phyloP scores from a whole-genome alignment of 2,329 filamentous ascomycete species.

The Bisporella sp. region DNA sequence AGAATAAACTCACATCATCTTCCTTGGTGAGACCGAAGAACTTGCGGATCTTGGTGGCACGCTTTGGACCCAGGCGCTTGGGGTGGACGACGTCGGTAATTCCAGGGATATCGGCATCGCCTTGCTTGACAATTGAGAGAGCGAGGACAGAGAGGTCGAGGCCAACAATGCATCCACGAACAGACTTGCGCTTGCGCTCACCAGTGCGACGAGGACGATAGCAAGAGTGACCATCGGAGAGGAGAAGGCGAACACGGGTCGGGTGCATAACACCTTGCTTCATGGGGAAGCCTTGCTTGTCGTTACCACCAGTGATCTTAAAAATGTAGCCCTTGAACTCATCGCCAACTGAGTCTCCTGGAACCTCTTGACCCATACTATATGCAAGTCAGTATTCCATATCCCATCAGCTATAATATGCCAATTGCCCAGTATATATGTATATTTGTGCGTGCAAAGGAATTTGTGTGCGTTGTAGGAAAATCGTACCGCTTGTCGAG shows the following conservation, averaged over 20 bases:
- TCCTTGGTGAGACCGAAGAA: constrained; percentile 99
- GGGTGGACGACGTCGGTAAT: constrained; percentile 97
- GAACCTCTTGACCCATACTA: constrained; percentile 84
- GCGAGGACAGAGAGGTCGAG: constrained; percentile 93
- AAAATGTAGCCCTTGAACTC: constrained; percentile 99
- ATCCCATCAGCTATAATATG: too few relatives aligned
- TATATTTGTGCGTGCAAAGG: neutral
- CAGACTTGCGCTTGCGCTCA: constrained; percentile 99
- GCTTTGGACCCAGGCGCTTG: constrained; percentile 99
- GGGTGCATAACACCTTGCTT: constrained; percentile 99
- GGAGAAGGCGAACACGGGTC: constrained; percentile 95
- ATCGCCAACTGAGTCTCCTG: constrained; percentile 91
- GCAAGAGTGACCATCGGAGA: constrained; percentile 96
- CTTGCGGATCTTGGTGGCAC: constrained; percentile 98
- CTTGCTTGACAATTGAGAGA: constrained; percentile 96
- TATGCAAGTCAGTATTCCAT: constrained; percentile 15
- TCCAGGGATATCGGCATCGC: constrained; percentile 87
- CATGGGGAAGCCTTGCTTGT: constrained; percentile 99
- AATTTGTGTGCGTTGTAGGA: constrained; percentile 41
- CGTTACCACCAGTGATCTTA: constrained; percentile 99
- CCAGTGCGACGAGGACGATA: constrained; percentile 96
- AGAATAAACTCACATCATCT: constrained; percentile 85
- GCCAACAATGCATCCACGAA: constrained; percentile 97
- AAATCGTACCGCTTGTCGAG: constrained; percentile 76
- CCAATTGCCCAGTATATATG: too few relatives aligned